Base-by-base conservation (phyloP, 1,139 yeast genomes). In the Pichia sp. region DNA sequence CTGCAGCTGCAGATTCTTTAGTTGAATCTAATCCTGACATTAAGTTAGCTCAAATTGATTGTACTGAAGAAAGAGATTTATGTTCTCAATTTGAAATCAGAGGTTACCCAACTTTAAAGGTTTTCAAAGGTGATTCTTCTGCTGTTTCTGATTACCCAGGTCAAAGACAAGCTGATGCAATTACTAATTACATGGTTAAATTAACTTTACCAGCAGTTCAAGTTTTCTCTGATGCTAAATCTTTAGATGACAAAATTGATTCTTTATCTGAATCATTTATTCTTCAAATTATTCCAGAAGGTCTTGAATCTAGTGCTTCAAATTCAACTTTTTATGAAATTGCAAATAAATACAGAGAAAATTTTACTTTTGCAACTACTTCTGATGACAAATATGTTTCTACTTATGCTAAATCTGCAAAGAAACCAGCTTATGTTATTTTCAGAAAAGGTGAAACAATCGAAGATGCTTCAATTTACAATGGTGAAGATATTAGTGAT, bases 61-160 rank as follows among this genome's bases (percentile, higher is more conserved):
- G 98, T 73, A 83, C 91, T 33, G 89, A 77, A 58, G 86, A 91
- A 57, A 78, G 77, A 62, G 84, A 78, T 25, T 74, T 93, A 51
- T 91, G 98, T 67, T 70, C 72, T 55, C 72, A 76, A 43, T 80
- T 75, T 52, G 87, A 78, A 43, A 75, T 91, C 56, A 77, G 74
- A 65, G 98, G 98, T 38, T 91, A 86, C 71, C 98, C 98, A 55
- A 83, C 96, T 25, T 69, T 91, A 65, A 85, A 85, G 68, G 76
- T 91, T 35, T 82, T 86, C 70, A 81, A 84, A 62, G 86, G 88
- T 48, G 61, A 66, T 37, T 72, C 69, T 39, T 54, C 61, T 14
- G 33, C 37, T 13, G 73, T 78, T 22, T 62, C 67, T 33, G 85
- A 78, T 52, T 91, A 91, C 66, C 74, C 72, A 43, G 97, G 97